Evolutionary conservation across 345 rosid genomes (phyloP).

Genomic region (Leavenworthia alabamica): DNA sequence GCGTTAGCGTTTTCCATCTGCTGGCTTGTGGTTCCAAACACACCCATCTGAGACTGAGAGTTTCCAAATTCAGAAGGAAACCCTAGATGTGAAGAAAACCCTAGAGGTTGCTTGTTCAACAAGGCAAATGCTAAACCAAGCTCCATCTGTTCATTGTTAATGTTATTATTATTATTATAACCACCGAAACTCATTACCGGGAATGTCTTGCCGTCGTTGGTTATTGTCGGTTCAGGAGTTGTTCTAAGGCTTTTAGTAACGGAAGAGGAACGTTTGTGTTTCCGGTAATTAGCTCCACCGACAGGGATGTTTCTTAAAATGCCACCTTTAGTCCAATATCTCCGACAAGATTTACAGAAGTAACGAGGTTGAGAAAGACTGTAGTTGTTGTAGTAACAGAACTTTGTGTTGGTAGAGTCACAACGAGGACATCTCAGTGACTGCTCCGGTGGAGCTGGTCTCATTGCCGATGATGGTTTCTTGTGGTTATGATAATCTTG

Average conservation of each 20-base stretch:
- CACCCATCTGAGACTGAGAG: constrained; percentile 14
- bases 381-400: constrained; percentile 86
- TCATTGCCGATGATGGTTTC: constrained; percentile 14
- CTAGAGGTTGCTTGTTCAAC: constrained; percentile 49
- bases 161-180: background rate
- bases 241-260: constrained; percentile 34
- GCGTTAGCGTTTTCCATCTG: constrained; percentile 14
- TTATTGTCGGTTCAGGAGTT: constrained; percentile 12
- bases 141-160: constrained; percentile 49
- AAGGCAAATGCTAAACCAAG: constrained; percentile 64
- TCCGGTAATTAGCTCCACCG: constrained; percentile 67
- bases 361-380: constrained; percentile 76
- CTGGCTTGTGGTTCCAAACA: constrained; percentile 1
- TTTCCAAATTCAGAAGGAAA: constrained; percentile 24
- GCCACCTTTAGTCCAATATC: constrained; percentile 89
- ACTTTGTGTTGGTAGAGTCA: constrained; percentile 70
- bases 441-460: constrained; percentile 51
- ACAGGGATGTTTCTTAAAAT: constrained; percentile 64
- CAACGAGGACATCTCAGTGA: constrained; percentile 65
- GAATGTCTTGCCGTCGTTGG: constrained; percentile 28
- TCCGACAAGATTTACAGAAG: constrained; percentile 72
- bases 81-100: constrained; percentile 40
- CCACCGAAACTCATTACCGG: constrained; percentile 27
- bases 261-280: constrained; percentile 53
- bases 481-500: constrained; percentile 22